A percentile compares a stretch with the other conserved stretches of the same genome.
These are phyloP conservation scores for Saccharomycopsis phalli DNA, from an alignment of 1,139 yeast genomes.

Conservation along the genomic window DNA sequence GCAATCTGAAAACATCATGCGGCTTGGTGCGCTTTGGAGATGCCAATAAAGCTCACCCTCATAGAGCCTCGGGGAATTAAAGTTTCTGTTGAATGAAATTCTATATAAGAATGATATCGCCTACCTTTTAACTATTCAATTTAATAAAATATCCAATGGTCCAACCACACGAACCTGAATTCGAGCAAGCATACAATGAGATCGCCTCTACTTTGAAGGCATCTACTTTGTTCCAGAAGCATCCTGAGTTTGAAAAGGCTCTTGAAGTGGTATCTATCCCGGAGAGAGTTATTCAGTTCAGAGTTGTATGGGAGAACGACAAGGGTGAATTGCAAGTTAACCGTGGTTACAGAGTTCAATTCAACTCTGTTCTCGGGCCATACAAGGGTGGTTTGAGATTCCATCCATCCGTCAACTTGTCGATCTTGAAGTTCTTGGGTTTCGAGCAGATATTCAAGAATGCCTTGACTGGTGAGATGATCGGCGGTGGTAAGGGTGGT, in stretches of 20 bases:
- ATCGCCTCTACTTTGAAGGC: constrained; percentile 80
- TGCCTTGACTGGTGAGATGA: constrained; percentile 91
- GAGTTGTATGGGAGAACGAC: constrained; percentile 98
- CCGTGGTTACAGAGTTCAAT: constrained; percentile 97
- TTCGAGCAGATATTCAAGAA: constrained; percentile 98
- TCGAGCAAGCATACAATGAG: constrained; percentile 97
- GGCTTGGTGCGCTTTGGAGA: too few relatives aligned
- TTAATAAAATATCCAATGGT: constrained; percentile 38
- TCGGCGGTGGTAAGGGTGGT: constrained; percentile 99
- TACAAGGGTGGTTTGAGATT: constrained; percentile 98
- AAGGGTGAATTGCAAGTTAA: constrained; percentile 85
- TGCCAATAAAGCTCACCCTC: too few relatives aligned
- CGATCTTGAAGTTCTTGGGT: constrained; percentile 92
- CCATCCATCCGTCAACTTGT: constrained; percentile 94
- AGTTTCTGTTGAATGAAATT: too few relatives aligned
- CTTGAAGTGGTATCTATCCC: constrained; percentile 90
- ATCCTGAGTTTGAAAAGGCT: constrained; percentile 85
- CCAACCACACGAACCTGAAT: constrained; percentile 80
- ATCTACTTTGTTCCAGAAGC: constrained; percentile 79
- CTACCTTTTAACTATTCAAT: too few relatives aligned
- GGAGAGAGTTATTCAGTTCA: constrained; percentile 92
- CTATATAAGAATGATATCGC: too few relatives aligned
- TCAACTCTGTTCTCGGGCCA: constrained; percentile 97
- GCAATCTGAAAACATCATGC: too few relatives aligned
- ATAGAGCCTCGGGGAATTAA: too few relatives aligned